Base-by-base conservation (phyloP, 2,329 filamentous ascomycete species). In the Colletotrichum siamense region DNA sequence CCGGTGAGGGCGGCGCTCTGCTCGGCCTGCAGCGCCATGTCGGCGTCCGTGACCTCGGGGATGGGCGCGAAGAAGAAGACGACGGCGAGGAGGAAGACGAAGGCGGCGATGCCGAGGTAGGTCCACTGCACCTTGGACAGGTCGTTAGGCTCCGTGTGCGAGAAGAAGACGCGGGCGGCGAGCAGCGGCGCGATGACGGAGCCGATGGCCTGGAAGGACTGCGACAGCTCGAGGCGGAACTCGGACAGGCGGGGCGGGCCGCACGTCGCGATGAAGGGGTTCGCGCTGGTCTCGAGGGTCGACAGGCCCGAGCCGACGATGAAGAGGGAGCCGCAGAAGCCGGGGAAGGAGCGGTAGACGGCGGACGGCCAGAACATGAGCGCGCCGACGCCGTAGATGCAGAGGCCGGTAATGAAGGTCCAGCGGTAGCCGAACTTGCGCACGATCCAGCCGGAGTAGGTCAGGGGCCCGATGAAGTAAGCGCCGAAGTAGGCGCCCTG, bases 351-450 rank as follows among this genome's bases (percentile, higher is more conserved):
- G 10, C 85, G 83, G 70, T 91, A 86, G 6, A 92, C 82, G 9
- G 89, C 88, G 36, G 88, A 90, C 2, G 91, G 91, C 91, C 90
- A 92, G 75, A 91, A 91, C 65, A 91, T 83, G 32, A 92, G 83
- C 32, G 88, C 88, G n/a, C 90, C 91, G 24, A 92, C 83, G 9
- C 89, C 90, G 77, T 91, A 90, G 8, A 92, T 84, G 49, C 82
- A 85, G 1, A 92, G 86, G 1, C 91, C 91, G 79, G 90, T 89
- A 81, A 95, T 94, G 82, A 95, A 94, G 39, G 92, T 93, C 73
- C 90, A 89, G 69, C 92, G 90, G 83, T 93, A 94, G 18, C 93
- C 93, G 79, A 88, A 94, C 77, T 89, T 89, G 36, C 92, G 91
- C 15, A 95, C 88, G 79, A 94, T 87, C 85, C 87, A 90, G 71